phyloP scores from a whole-genome alignment of 1,284 basidiomycete species.

The Ustilago vetiveriae region DNA sequence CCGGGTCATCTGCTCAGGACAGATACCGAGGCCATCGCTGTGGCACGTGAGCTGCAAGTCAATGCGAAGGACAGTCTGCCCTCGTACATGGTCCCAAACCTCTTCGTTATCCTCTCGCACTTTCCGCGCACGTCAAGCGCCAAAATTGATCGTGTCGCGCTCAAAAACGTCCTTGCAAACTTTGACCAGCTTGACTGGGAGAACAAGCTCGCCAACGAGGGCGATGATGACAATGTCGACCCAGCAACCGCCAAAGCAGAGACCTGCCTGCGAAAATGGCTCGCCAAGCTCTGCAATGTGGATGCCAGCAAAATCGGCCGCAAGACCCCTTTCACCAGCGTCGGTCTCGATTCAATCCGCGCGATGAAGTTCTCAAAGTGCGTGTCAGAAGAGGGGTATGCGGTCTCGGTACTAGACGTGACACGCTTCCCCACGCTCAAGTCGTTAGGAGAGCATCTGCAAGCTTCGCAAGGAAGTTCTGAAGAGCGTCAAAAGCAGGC shows the following conservation, averaged over 20 bases:
- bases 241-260: slow-evolving; percentile 25
- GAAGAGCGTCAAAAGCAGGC: slow-evolving; percentile 25
- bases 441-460: slow-evolving; percentile 46
- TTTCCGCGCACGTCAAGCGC: slow-evolving; percentile 68
- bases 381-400: slow-evolving; percentile 47
- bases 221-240: slow-evolving; percentile 22
- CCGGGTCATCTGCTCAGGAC: slow-evolving; percentile 40
- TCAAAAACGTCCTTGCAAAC: slow-evolving; percentile 55
- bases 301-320: slow-evolving; percentile 49
- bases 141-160: slow-evolving; percentile 67
- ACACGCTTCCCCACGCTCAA: slow-evolving; percentile 57
- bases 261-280: slow-evolving; percentile 40
- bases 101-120: slow-evolving; percentile 65
- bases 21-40: slow-evolving; percentile 46
- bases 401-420: slow-evolving; percentile 65
- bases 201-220: slow-evolving; percentile 44
- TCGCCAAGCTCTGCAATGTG: slow-evolving; percentile 54
- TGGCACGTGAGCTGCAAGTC: slow-evolving; percentile 50
- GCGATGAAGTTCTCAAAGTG: slow-evolving; percentile 62
- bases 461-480: slow-evolving; percentile 18
- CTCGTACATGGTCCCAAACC: slow-evolving; percentile 65
- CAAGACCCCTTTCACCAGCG: slow-evolving; percentile 57
- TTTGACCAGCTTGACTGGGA: slow-evolving; percentile 64
- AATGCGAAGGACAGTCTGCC: slow-evolving; percentile 55
- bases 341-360: slow-evolving; percentile 65